A percentile compares a stretch with the other conserved stretches of the same genome.
These are phyloP conservation scores for Aspergillus cristatus DNA, from an alignment of 495 filamentous ascomycete species.

Conservation along the genomic window DNA sequence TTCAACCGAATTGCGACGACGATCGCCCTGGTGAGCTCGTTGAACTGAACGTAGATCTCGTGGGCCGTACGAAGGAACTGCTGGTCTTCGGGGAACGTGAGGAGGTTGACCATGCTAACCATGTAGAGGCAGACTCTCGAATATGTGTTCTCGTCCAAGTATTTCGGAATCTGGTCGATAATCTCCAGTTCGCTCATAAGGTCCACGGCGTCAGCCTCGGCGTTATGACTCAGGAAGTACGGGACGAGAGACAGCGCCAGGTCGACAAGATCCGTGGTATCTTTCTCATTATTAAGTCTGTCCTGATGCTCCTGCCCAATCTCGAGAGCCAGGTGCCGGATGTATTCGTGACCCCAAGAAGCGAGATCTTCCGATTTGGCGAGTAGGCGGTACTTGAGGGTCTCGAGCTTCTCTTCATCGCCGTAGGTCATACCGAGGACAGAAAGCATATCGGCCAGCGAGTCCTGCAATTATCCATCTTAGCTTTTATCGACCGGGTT, in stretches of 20 bases:
- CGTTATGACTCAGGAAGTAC: slow-evolving; percentile 93
- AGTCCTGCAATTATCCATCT: slow-evolving; percentile 40
- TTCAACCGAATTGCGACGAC: slow-evolving; percentile 90
- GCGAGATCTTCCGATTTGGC: slow-evolving; percentile 86
- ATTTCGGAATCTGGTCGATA: slow-evolving; percentile 82
- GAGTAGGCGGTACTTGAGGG: slow-evolving; percentile 87
- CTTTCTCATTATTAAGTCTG: slow-evolving; percentile 56
- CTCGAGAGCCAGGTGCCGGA: slow-evolving; percentile 89
- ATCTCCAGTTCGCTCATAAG: slow-evolving; percentile 94
- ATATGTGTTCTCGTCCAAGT: slow-evolving; percentile 91
- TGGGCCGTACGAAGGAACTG: slow-evolving; percentile 87
- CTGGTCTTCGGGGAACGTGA: slow-evolving; percentile 96
- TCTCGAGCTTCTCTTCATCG: slow-evolving; percentile 90
- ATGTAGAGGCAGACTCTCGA: slow-evolving; percentile 92
- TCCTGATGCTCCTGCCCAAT: slow-evolving; percentile 88
- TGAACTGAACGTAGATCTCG: slow-evolving; percentile 83
- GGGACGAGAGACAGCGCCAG: slow-evolving; percentile 80
- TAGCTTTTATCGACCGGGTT: slow-evolving; percentile 3
- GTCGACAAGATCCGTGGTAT: slow-evolving; percentile 64
- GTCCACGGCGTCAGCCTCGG: slow-evolving; percentile 96
- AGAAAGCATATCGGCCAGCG: slow-evolving; percentile 88
- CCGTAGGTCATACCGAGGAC: slow-evolving; percentile 99
- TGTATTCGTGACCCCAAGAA: slow-evolving; percentile 98
- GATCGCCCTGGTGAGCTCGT: slow-evolving; percentile 86
- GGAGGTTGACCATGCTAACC: slow-evolving; percentile 95